Conservation (phyloP, 768 basidiomycete genomes). For the Clitopilus passeckerianus region DNA sequence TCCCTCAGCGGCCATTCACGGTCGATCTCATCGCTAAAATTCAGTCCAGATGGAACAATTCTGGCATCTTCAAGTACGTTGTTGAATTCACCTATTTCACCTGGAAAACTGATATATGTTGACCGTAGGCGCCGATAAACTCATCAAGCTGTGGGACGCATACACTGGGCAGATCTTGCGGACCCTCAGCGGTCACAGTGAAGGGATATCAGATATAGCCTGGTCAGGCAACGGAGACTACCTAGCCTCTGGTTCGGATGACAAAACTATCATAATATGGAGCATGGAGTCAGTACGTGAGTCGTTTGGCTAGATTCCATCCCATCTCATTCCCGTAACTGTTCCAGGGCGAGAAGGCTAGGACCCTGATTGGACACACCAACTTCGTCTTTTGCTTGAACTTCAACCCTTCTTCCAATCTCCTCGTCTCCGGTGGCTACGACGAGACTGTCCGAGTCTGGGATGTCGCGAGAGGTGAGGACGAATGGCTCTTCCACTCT, state of each 20-base stretch:
- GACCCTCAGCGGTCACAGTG: slow-evolving; percentile 68
- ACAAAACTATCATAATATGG: slow-evolving; percentile 87
- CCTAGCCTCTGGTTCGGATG: slow-evolving; percentile 91
- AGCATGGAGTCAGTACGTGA: slow-evolving; percentile 55
- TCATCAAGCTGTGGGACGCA: slow-evolving; percentile 77
- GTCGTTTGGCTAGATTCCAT: slow-evolving; percentile 7
- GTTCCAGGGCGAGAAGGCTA: slow-evolving; percentile 51
- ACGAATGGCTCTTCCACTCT: slow-evolving; percentile 5
- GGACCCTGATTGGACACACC: slow-evolving; percentile 79
- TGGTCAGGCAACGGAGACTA: slow-evolving; percentile 83
- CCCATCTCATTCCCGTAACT: slow-evolving; percentile 6
- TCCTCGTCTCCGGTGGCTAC: slow-evolving; percentile 90
- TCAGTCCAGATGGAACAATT: slow-evolving; percentile 77
- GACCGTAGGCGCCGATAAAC: slow-evolving; percentile 71
- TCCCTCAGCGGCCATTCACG: slow-evolving; percentile 79
- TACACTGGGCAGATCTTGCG: slow-evolving; percentile 67
- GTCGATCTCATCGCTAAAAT: slow-evolving; percentile 82
- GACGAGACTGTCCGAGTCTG: slow-evolving; percentile 97
- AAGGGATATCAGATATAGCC: slow-evolving; percentile 87
- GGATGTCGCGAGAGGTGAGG: slow-evolving; percentile 84
- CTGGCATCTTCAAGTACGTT: slow-evolving; percentile 82
- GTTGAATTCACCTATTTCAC: background rate
- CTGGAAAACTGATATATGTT: slow-evolving; percentile 14
- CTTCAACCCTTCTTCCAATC: slow-evolving; percentile 85
- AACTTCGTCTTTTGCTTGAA: slow-evolving; percentile 94